Base-by-base conservation (phyloP, 2,329 filamentous ascomycete genomes). In the Aureobasidium sp. region DNA sequence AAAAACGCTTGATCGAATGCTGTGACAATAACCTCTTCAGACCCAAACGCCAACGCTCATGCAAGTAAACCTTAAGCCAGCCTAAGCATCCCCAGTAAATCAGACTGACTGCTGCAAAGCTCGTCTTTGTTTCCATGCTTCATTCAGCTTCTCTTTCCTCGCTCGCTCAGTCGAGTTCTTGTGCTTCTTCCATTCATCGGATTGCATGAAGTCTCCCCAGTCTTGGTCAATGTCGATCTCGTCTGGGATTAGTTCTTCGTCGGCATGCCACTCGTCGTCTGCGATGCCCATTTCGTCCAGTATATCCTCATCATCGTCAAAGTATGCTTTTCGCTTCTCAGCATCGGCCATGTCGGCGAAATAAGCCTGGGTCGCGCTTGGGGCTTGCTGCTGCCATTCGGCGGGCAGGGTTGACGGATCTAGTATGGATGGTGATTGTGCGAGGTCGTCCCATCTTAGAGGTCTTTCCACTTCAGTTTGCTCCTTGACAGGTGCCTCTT, bases 361-460 rank as follows among this genome's bases (percentile, higher is more conserved):
- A 27, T 50, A 59, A 5, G 44, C 25, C 13, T 50, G 45, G 1
- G 57, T 50, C 11, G 45, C 34, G 36, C 36, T 49, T 3, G 34
- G 36, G 11, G 5, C 21, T 27, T 34, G 44, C 37, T 59, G 57
- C 30, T 59, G 57, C 57, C 57, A 59, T 34, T 50, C 61, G 11
- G 44, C n/a, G 11, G 63, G 63, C 8, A 61, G 34, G 9, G 59
- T 48, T 16, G 59, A 29, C 4, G 49, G 36, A 21, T 54, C 49
- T 21, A 61, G 29, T n/a, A 47, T n/a, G 3, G 59, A 47, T 5
- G 27, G 48, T 8, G 64, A 30, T n/a, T 55, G 36, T 5, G 49
- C 45, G 25, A 65, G 47, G 11, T 65, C 62, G 15, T 65, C 62
- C 64, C 64, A 65, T 25, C 49, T 41, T 10, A 63, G 37, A 3